phyloP scores from a whole-genome alignment of 371 early-diverging fungal genomes.

The Conidiobolus incongruus region DNA sequence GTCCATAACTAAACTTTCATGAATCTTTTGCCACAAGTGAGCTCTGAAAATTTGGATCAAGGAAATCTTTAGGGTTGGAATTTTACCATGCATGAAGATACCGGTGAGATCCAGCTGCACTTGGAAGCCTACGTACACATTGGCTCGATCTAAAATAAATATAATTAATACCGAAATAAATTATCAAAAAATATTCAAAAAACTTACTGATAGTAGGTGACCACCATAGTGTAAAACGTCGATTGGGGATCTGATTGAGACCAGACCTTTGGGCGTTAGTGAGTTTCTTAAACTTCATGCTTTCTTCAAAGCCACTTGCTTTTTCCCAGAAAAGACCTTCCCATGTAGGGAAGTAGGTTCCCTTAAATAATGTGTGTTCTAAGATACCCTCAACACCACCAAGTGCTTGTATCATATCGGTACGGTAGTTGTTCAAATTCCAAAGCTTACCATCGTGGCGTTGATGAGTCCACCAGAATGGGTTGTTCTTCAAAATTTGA shows the following conservation, averaged over 20 bases:
- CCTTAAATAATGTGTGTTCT: constrained; percentile 96
- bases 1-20: constrained; percentile 89
- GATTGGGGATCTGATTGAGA: constrained; percentile 98
- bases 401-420: constrained; percentile 95
- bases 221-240: constrained; percentile 99
- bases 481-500: constrained; percentile 83
- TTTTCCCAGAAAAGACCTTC: constrained; percentile 98
- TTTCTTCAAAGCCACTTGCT: constrained; percentile 31
- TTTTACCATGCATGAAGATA: constrained; percentile 99
- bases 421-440: constrained; percentile 91
- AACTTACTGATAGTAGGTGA: constrained; percentile 94
- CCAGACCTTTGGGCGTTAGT: constrained; percentile 98
- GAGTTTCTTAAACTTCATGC: constrained; percentile 77
- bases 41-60: constrained; percentile 98
- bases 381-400: constrained; percentile 97
- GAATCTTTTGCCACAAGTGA: constrained; percentile 98
- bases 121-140: constrained; percentile 99
- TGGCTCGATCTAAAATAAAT: no score
- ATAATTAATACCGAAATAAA: no score
- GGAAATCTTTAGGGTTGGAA: constrained; percentile 97
- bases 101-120: constrained; percentile 97
- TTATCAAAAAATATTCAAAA: no score
- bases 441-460: constrained; percentile 96
- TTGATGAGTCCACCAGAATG: constrained; percentile 88
- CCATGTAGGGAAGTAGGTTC: constrained; percentile 93